phyloP scores from a whole-genome alignment of 352 stramenopile genomes.

The Thalassiosira hispida region DNA sequence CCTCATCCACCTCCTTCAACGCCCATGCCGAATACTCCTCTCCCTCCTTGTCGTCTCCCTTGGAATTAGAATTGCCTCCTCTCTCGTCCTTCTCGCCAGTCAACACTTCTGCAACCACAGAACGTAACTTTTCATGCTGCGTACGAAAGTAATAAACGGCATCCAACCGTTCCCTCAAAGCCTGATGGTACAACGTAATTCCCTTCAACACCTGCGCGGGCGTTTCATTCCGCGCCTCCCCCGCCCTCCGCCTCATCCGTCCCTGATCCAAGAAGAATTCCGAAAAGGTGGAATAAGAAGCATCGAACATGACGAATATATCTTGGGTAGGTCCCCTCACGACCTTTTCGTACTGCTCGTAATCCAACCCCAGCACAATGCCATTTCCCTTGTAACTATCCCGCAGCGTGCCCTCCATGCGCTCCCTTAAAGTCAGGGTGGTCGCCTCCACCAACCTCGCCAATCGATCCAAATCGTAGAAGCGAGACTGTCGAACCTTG shows the following conservation, averaged over 20 bases:
- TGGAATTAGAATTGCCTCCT: background rate
- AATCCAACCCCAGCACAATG: constrained; percentile 74
- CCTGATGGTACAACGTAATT: constrained; percentile 72
- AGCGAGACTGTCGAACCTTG: constrained; percentile 75
- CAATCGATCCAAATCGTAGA: constrained; percentile 77
- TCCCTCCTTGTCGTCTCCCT: background rate
- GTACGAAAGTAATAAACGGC: constrained; percentile 77
- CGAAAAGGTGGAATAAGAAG: constrained; percentile 67
- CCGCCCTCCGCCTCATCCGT: constrained; percentile 54
- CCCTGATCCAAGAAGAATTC: constrained; percentile 81
- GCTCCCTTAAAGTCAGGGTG: constrained; percentile 68
- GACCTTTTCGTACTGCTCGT: constrained; percentile 72
- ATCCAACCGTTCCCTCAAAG: constrained; percentile 73
- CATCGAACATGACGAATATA: constrained; percentile 82
- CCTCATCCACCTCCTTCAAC: constrained; percentile 75
- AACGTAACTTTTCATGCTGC: constrained; percentile 72
- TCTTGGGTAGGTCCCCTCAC: constrained; percentile 73
- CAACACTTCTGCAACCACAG: constrained; percentile 76
- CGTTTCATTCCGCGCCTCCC: constrained; percentile 40
- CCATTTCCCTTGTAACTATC: constrained; percentile 58
- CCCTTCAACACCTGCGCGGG: constrained; percentile 70
- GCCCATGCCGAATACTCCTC: constrained; percentile 55
- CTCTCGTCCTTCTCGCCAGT: constrained; percentile 54
- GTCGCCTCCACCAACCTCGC: constrained; percentile 74
- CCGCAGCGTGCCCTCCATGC: constrained; percentile 66